Evolutionary conservation across 2,329 filamentous ascomycete species (phyloP).

Genomic region (Cordyceps cateniannulata): DNA sequence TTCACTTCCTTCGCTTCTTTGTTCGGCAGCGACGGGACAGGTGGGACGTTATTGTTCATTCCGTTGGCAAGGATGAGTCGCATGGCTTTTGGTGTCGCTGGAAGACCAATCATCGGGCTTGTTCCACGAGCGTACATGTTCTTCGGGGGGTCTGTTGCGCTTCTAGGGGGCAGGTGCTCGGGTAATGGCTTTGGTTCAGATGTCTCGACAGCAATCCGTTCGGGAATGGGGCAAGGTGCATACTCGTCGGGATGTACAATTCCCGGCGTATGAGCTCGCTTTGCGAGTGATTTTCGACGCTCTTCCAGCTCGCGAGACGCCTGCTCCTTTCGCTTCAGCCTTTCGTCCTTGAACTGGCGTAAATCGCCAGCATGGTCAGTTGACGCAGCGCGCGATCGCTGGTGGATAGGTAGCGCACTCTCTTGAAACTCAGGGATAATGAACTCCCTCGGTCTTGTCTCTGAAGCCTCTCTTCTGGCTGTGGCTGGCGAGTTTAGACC

Average conservation of each 20-base stretch:
- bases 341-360: constrained; percentile 51
- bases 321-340: constrained; percentile 62
- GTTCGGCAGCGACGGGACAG: not conserved
- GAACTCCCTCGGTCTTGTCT: constrained; percentile 29
- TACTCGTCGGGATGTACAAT: constrained; percentile 68
- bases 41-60: constrained; percentile 15
- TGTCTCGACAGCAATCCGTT: constrained; percentile 32
- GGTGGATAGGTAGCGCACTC: constrained; percentile 24
- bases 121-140: constrained; percentile 39
- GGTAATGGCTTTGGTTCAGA: constrained; percentile 34
- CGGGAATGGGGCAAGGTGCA: constrained; percentile 16
- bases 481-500: constrained; percentile 30
- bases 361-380: constrained; percentile 48
- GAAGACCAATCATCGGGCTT: constrained; percentile 64
- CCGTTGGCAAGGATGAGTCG: constrained; percentile 62
- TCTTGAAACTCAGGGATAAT: constrained; percentile 25
- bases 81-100: constrained; percentile 89
- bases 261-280: constrained; percentile 69
- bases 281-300: constrained; percentile 74
- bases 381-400: constrained; percentile 31
- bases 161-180: constrained; percentile 47
- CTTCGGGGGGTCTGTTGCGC: constrained; percentile 57
- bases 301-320: constrained; percentile 84
- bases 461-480: constrained; percentile 30
- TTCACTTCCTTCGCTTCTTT: constrained; percentile 26